Base-by-base conservation (phyloP, 2,329 filamentous ascomycete species). In the Penicillium sp. region DNA sequence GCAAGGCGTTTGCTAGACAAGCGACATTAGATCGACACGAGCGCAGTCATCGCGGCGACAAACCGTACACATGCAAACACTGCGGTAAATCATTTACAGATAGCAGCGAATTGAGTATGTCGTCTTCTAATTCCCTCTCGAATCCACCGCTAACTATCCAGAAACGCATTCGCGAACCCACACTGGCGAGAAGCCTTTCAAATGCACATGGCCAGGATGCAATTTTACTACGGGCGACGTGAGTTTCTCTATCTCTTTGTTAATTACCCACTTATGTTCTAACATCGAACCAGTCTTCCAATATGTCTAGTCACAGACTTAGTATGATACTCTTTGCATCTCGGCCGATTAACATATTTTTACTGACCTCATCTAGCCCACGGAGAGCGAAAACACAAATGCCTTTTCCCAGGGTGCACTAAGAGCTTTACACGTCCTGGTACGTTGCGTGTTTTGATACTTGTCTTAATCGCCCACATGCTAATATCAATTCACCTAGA, bases 401-500 rank as follows among this genome's bases (percentile, higher is more conserved):
- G 75, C 57, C 58, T 64, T 25, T 72, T 68, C 52, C 70, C 68
- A 0, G 74, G 73, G 6, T 78, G 75, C 56, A 70, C 67, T 19
- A 78, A 78, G 60, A 77, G 75, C 47, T 78, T 78, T 57, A 78
- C 75, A 51, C 71, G 75, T 53, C 75, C 75, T 60, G 75, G 75
- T 78, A 72, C 49, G 69, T 61, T 21, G 3, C 16, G 16, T 16
- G 0, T 9, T 4, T 16, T 27, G 15, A 16, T 33, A n/a, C 13
- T 3, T 10, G 7, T n/a, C 19, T 15, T 16, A 3, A 23, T 33
- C 9, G 2, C 1, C 13, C 29, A 29, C 4, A 52, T 59, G 44
- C 54, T 62, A 41, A 54, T 29, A 15, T 6, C 4, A 15, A 23
- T 21, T 5, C 11, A n/a, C 3, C 40, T 27, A 76, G 74, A 76